phyloP scores from a whole-genome alignment of 306 rosid species.

The Casuarina equisetifolia region DNA sequence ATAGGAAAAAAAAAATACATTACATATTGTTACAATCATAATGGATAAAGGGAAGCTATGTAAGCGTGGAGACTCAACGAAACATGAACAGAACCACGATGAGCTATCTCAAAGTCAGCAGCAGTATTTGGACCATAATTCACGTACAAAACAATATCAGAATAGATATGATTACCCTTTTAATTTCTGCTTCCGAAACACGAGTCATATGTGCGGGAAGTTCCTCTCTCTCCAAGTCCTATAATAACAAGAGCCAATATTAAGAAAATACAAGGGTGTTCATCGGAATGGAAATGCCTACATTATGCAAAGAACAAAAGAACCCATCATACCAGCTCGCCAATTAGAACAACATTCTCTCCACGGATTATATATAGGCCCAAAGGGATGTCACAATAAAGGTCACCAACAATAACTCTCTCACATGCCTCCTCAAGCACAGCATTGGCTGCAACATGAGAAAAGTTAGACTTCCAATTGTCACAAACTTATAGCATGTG shows the following conservation, averaged over 20 bases:
- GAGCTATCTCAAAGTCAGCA: slow-evolving; percentile 10
- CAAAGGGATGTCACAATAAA: slow-evolving; percentile 84
- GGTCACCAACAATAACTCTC: slow-evolving; percentile 87
- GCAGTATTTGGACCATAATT: neutral
- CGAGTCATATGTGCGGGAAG: slow-evolving; percentile 88
- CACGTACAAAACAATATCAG: slow-evolving; percentile 5
- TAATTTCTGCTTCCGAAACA: slow-evolving; percentile 76
- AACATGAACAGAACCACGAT: slow-evolving; percentile 3
- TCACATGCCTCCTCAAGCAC: slow-evolving; percentile 95
- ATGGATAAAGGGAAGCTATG: neutral
- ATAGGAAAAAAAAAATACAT: neutral
- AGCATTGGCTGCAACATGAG: slow-evolving; percentile 76
- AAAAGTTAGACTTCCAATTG: slow-evolving; percentile 23
- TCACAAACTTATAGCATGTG: slow-evolving; percentile 6
- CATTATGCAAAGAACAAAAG: slow-evolving; percentile 21
- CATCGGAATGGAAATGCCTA: slow-evolving; percentile 13
- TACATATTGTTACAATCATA: neutral
- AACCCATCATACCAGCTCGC: slow-evolving; percentile 75
- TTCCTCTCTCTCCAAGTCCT: slow-evolving; percentile 94
- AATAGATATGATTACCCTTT: slow-evolving; percentile 50
- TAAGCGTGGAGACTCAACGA: neutral
- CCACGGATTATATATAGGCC: slow-evolving; percentile 95
- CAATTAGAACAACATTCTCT: slow-evolving; percentile 93
- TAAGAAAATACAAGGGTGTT: slow-evolving; percentile 25
- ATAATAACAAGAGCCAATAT: slow-evolving; percentile 18